Base-by-base conservation (phyloP, 768 basidiomycete species). In the Gyrodon lividus region DNA sequence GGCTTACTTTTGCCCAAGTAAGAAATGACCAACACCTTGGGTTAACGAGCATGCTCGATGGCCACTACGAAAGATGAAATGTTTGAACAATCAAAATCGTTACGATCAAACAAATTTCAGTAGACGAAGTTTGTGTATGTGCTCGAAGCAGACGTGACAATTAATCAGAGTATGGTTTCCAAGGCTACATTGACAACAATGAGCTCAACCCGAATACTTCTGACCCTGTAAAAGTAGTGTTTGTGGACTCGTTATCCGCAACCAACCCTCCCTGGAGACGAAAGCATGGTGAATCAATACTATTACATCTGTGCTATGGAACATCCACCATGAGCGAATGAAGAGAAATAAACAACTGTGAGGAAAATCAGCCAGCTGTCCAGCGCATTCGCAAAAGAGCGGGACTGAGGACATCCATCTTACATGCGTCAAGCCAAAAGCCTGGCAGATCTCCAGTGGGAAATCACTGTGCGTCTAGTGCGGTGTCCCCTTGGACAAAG, bases 401-500 rank as follows among this genome's bases (percentile, higher is more conserved):
- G 37, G 12, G 16, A n/a, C 20, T 28, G 12, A 14, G 4, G 19
- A 16, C 22, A 17, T 16, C 2, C 22, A 2, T 12, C 47, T 44
- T 48, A 43, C 44, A 34, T 50, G 31, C 24, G 17, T 33, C 19
- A 17, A 10, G 14, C 6, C 14, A 1, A 22, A 23, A 42, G 14
- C 31, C 13, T 28, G 9, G 35, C 17, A 44, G 31, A 20, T 19
- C 13, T 23, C 8, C 28, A 22, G 14, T 19, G 22, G 22, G 12
- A 2, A 16, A 39, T 26, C 19, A n/a, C 38, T 46, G 30, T 37
- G 45, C 30, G 34, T 24, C 24, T 4, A 23, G 20, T 30, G 30
- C 26, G 17, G 28, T 43, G 38, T 59, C 50, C 24, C 42, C 37
- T 39, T 49, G 39, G 24, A 62, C 43, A 31, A 56, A 57, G 43